A percentile compares a stretch with the other conserved stretches of the same genome.
phyloP scores from a whole-genome alignment of 2,329 filamentous ascomycete species.

The Xylariaceae sp. region DNA sequence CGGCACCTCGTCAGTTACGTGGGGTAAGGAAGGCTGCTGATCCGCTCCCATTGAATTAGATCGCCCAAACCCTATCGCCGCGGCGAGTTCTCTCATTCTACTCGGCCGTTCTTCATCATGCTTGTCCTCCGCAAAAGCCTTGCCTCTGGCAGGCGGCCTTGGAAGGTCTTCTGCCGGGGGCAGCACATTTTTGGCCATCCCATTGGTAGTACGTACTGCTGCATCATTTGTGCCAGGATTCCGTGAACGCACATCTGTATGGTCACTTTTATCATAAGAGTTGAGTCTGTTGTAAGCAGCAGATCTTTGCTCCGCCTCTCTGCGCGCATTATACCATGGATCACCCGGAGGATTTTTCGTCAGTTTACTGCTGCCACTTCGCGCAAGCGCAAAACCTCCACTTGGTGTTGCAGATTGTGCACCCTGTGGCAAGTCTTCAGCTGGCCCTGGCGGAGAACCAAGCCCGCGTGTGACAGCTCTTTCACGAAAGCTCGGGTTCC shows the following conservation, averaged over 20 bases:
- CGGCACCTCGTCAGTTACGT: conserved; percentile 22
- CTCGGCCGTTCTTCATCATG: conserved; percentile 32
- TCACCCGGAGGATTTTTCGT: conserved; percentile 64
- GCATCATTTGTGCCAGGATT: conserved; percentile 8
- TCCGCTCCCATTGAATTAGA: conserved; percentile 31
- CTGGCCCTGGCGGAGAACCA: conserved; percentile 42
- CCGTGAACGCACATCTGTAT: conserved; percentile 6
- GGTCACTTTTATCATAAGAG: conserved; percentile 5
- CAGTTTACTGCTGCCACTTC: conserved; percentile 63
- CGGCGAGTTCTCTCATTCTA: conserved; percentile 31
- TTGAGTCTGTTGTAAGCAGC: conserved; percentile 36
- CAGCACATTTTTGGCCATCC: conserved; percentile 21
- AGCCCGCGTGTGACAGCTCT: conserved; percentile 55
- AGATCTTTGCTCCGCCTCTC: conserved; percentile 50
- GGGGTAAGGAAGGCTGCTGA: conserved; percentile 23
- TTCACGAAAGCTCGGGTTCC: conserved; percentile 67
- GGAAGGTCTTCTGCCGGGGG: conserved; percentile 27
- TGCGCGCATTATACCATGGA: conserved; percentile 50
- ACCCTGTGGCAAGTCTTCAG: conserved; percentile 31
- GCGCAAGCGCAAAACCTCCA: conserved; percentile 47
- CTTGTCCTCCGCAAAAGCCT: conserved; percentile 30
- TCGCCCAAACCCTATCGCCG: conserved; percentile 33
- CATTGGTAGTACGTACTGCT: conserved; percentile 14
- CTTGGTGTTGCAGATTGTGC: conserved; percentile 35
- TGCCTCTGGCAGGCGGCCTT: conserved; percentile 34